Evolutionary conservation across 495 filamentous ascomycete species (phyloP).

Genomic region (Lasiosphaeria hispida): DNA sequence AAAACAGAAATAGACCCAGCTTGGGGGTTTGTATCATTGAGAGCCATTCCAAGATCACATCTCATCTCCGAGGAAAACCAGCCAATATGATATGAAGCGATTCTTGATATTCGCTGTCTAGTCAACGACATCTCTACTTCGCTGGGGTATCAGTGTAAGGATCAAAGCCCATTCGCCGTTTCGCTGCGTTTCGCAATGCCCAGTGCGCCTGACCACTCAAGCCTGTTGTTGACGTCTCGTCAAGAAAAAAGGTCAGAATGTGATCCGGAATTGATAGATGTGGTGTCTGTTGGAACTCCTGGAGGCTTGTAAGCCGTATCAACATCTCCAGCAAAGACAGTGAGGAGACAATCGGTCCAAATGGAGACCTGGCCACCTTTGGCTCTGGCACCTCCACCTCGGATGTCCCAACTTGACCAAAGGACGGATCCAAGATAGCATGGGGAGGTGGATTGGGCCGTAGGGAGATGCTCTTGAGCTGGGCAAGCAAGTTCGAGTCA

Average conservation of each 20-base stretch:
- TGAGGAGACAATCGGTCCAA: slow-evolving; percentile 65
- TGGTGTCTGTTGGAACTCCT: slow-evolving; percentile 92
- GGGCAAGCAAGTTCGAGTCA: slow-evolving; percentile 40
- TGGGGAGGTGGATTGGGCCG: slow-evolving; percentile 29
- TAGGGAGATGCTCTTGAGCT: slow-evolving; percentile 42
- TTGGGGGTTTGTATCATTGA: no score
- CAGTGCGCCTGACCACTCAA: slow-evolving; percentile 68
- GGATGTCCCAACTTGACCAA: slow-evolving; percentile 1
- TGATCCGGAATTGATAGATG: slow-evolving; percentile 95
- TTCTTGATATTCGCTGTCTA: no score
- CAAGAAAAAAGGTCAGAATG: slow-evolving; percentile 88
- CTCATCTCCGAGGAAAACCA: no score
- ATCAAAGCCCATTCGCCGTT: slow-evolving; percentile 79
- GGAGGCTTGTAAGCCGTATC: slow-evolving; percentile 86
- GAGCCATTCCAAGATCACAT: no score
- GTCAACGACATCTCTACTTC: not conserved
- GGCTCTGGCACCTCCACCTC: slow-evolving; percentile 12
- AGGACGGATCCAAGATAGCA: slow-evolving; percentile 11
- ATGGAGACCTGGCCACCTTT: slow-evolving; percentile 35
- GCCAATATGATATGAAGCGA: no score
- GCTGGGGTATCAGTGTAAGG: slow-evolving; percentile 36
- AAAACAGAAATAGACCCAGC: no score
- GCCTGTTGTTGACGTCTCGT: slow-evolving; percentile 73
- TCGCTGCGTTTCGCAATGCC: slow-evolving; percentile 67
- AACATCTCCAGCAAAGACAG: slow-evolving; percentile 93